Conservation (phyloP, 371 early-diverging fungal genomes). For the Umbelopsis sp. region DNA sequence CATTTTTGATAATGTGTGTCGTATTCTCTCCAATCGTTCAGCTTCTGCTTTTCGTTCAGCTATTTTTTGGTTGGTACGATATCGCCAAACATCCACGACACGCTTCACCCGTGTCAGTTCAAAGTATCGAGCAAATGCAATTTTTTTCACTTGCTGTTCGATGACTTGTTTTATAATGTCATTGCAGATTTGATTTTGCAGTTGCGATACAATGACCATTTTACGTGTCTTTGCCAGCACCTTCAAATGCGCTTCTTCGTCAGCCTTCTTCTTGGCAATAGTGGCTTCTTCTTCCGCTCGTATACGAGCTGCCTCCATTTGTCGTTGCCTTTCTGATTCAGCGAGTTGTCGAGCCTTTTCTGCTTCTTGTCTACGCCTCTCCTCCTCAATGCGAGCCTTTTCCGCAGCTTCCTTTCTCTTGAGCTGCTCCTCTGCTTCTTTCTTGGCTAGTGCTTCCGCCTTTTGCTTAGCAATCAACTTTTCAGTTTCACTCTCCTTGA, state of each 20-base stretch:
- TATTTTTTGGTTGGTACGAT: slow-evolving; percentile 11
- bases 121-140: slow-evolving; percentile 15
- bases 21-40: slow-evolving; percentile 7
- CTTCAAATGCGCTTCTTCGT: slow-evolving; percentile 18
- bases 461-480: not conserved
- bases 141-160: slow-evolving; percentile 13
- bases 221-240: slow-evolving; percentile 18
- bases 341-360: not conserved
- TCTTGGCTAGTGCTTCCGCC: not conserved
- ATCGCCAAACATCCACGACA: slow-evolving; percentile 7
- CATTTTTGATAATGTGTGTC: not conserved
- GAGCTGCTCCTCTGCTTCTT: not conserved
- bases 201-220: slow-evolving; percentile 6
- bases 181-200: not conserved
- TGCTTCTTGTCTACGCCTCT: slow-evolving; percentile 8
- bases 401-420: not conserved
- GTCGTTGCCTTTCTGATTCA: not conserved
- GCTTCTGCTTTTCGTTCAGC: not conserved
- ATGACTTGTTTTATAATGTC: slow-evolving; percentile 8
- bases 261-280: slow-evolving; percentile 13
- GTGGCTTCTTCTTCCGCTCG: slow-evolving; percentile 18
- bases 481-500: not conserved
- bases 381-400: slow-evolving; percentile 14
- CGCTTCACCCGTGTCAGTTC: slow-evolving; percentile 17
- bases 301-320: not conserved